Evolutionary conservation across 2,329 filamentous ascomycete genomes (phyloP).

Genomic region (Fusarium concolor): DNA sequence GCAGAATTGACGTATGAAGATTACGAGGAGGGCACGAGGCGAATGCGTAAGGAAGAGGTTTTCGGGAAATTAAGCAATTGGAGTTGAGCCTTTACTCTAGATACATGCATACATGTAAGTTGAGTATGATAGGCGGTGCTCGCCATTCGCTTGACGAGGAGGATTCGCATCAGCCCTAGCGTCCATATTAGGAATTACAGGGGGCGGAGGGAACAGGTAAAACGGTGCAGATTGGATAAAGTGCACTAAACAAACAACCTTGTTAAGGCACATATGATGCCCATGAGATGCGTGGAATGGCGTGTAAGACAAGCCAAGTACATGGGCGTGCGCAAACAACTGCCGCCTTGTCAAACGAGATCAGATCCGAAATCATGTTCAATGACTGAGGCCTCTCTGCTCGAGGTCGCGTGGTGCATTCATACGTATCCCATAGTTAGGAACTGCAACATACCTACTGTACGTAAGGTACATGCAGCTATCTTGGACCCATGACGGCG

Average conservation of each 20-base stretch:
- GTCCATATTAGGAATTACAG: slow-evolving; percentile 1
- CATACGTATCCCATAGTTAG: slow-evolving; percentile 4
- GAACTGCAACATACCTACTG: background rate
- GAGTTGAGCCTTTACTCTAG: slow-evolving; percentile 15
- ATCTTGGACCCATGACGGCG: slow-evolving; percentile 35
- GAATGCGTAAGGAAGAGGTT: slow-evolving; percentile 12
- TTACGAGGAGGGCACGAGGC: slow-evolving; percentile 41
- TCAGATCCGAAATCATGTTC: slow-evolving; percentile 28
- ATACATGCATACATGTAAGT: background rate
- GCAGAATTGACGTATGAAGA: slow-evolving; percentile 42
- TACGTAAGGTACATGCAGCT: slow-evolving; percentile 25
- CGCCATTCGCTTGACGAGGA: slow-evolving; percentile 11
- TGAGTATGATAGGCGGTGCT: background rate
- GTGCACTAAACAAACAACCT: slow-evolving; percentile 1
- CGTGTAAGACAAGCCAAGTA: slow-evolving; percentile 3
- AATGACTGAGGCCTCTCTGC: slow-evolving; percentile 23
- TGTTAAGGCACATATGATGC: background rate
- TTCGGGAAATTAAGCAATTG: slow-evolving; percentile 15
- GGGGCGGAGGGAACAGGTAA: slow-evolving; percentile 3
- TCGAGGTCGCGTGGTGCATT: slow-evolving; percentile 24
- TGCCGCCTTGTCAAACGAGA: slow-evolving; percentile 23
- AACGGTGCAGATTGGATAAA: slow-evolving; percentile 6
- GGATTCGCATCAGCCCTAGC: slow-evolving; percentile 25
- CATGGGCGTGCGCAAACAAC: slow-evolving; percentile 15
- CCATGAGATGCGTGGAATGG: slow-evolving; percentile 14